Evolutionary conservation across 129 eudicot species (phyloP), one percentile per base, ranked within the genome.

Genomic region (Dittrichia graveolens): DNA sequence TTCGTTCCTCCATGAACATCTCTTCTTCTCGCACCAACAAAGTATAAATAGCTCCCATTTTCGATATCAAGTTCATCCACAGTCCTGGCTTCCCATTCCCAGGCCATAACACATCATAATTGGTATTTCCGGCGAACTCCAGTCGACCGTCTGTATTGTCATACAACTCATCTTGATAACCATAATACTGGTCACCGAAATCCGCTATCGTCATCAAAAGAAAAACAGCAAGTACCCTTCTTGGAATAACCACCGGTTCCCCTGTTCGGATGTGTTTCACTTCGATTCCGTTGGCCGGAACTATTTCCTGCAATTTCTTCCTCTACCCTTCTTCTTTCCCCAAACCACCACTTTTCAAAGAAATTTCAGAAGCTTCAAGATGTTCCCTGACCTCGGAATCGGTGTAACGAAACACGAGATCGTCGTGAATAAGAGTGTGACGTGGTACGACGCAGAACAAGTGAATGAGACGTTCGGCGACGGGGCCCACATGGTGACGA

Each of bases 21-120:
- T 81, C 86, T 69, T 94, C 99, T 78, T 90, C 99, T 52, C 99
- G 68, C 0, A 67, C 81, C 1, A 94, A 52, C 69, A 90, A 43
- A 31, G 78, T 82, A 69, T 94, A 94, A 0, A 94, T 65, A 3
- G 86, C 96, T 1, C 76, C 99, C 99, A 94, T 90, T 68, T 88
- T 84, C 0, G 97, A 90, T 2, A 86, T 43, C 15, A 89, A 84
- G 66, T 81, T 90, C 84, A 90, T 47, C 91, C 92, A 94, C 4
- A 90, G 67, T 48, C 99, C 99, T 0, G 99, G 97, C 75, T 90
- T 94, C 8, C 99, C 97, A 8, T 90, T 88, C 2, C 97, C 99
- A 0, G 99, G 99, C 97, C 99, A 94, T 24, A 94, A 70, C 0
- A 82, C 65, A 38, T 62, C 72, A 4, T 62, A 56, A 6, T 72